A percentile compares a stretch with the other conserved stretches of the same genome.
Evolutionary conservation across 2,329 filamentous ascomycete genomes (phyloP).

Genomic region (Cadophora gregata): DNA sequence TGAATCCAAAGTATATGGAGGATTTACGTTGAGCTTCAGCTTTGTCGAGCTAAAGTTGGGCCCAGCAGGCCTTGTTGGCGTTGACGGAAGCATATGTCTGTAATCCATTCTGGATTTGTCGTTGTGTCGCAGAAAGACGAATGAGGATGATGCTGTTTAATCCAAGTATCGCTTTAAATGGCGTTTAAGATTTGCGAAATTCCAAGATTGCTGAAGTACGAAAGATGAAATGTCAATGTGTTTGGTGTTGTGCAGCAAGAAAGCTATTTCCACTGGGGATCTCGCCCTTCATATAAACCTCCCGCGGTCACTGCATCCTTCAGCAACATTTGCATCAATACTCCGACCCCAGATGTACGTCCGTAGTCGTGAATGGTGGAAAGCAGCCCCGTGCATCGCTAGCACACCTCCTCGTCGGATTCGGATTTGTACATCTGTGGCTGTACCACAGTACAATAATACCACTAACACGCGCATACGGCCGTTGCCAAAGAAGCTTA

Average conservation of each 20-base stretch:
- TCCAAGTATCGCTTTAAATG: background rate
- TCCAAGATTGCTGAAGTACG: background rate
- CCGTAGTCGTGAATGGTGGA: background rate
- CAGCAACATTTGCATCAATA: background rate
- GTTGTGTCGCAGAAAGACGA: background rate
- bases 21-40: constrained; percentile 12
- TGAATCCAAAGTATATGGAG: background rate
- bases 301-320: background rate
- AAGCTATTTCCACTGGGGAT: background rate
- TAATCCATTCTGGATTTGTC: constrained; percentile 15
- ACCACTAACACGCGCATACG: constrained; percentile 2
- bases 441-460: too few species aligned
- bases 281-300: constrained; percentile 3
- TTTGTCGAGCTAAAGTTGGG: constrained; percentile 6
- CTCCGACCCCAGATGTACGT: constrained; percentile 5
- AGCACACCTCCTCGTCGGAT: background rate
- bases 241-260: background rate
- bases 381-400: background rate
- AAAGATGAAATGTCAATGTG: background rate
- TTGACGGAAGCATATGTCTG: constrained; percentile 2
- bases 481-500: constrained; percentile 4
- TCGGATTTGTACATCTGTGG: background rate
- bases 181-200: background rate
- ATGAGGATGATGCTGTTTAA: background rate
- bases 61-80: constrained; percentile 3